phyloP scores from a whole-genome alignment of 2,329 filamentous ascomycete genomes.

The Escovopsis sp. region DNA sequence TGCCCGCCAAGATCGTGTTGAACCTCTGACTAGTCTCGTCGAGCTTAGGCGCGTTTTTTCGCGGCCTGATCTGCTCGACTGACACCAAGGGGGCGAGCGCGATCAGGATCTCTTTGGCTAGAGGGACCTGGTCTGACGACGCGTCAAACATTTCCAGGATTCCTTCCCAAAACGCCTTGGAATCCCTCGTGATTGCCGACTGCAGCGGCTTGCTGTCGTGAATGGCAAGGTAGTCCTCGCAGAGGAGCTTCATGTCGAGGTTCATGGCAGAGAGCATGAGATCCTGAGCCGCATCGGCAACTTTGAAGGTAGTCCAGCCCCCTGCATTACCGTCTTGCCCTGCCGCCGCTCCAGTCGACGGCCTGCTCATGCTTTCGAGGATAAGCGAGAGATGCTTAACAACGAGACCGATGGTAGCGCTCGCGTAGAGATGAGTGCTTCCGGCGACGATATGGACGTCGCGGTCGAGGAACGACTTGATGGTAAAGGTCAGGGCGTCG shows the following conservation, averaged over 20 bases:
- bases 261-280: slow-evolving; percentile 39
- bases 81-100: slow-evolving; percentile 57
- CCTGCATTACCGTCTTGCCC: slow-evolving; percentile 6
- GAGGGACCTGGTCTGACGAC: slow-evolving; percentile 51
- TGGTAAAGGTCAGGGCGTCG: slow-evolving; percentile 40
- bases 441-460: slow-evolving; percentile 28
- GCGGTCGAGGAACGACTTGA: slow-evolving; percentile 38
- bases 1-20: slow-evolving; percentile 51
- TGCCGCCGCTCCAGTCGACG: too few species aligned
- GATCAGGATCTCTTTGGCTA: slow-evolving; percentile 61
- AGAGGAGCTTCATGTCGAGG: slow-evolving; percentile 27
- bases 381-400: slow-evolving; percentile 48
- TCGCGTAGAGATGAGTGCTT: slow-evolving; percentile 45
- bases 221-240: slow-evolving; percentile 39
- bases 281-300: slow-evolving; percentile 27
- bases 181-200: slow-evolving; percentile 52
- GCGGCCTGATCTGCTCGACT: slow-evolving; percentile 55
- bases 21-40: slow-evolving; percentile 42
- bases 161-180: slow-evolving; percentile 27
- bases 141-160: slow-evolving; percentile 59
- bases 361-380: slow-evolving; percentile 19
- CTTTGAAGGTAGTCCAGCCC: slow-evolving; percentile 25
- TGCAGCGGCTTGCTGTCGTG: slow-evolving; percentile 45
- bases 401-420: slow-evolving; percentile 49
- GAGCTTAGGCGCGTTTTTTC: slow-evolving; percentile 28